phyloP scores from a whole-genome alignment of 176 grass and related monocot species.

The Triticum dicoccoides region DNA sequence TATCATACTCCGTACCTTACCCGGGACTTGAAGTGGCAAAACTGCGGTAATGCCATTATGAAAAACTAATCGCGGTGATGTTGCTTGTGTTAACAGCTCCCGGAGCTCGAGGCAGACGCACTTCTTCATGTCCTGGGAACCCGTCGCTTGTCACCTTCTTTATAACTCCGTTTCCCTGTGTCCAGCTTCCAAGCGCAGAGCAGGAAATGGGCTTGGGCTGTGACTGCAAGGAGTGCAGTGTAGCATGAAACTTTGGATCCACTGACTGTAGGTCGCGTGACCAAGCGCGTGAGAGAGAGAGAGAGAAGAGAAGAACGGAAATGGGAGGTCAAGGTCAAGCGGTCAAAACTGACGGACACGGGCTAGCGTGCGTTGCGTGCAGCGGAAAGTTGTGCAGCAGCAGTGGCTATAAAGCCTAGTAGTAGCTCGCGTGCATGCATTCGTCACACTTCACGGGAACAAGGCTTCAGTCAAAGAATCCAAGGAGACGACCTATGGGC shows the following conservation, averaged over 20 bases:
- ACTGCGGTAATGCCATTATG: background rate
- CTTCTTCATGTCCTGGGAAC: background rate
- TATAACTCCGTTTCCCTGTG: background rate
- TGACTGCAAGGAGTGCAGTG: background rate
- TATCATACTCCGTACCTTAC: background rate
- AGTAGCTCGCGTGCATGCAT: background rate
- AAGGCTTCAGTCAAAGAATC: background rate
- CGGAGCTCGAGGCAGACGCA: background rate
- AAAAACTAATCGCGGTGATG: background rate
- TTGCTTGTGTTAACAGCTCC: background rate
- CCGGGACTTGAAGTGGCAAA: background rate
- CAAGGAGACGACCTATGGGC: background rate
- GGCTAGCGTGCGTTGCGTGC: slow-evolving; percentile 16
- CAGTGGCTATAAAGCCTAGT: background rate
- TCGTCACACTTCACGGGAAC: background rate
- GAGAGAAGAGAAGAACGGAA: background rate
- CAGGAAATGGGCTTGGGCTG: background rate
- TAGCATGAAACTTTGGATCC: background rate
- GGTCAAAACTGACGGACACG: background rate
- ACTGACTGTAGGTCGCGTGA: background rate
- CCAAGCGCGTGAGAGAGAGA: background rate
- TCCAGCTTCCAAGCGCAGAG: background rate
- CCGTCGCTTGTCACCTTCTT: background rate
- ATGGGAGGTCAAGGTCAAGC: background rate
- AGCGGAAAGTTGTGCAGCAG: background rate